Evolutionary conservation across 73 alveolate genomes (phyloP).

Genomic region (Paramecium pentaurelia): DNA sequence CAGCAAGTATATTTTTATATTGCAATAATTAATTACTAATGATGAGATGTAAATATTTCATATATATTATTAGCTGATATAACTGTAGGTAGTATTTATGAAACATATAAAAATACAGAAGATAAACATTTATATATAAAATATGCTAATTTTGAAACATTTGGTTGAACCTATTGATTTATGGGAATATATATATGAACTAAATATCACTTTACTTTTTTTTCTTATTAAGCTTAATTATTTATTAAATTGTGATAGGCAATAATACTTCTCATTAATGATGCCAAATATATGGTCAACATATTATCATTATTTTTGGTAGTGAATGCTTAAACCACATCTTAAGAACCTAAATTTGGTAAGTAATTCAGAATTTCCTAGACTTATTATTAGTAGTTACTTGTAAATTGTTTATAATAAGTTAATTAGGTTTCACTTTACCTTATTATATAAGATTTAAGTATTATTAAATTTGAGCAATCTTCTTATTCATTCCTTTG

Average conservation of each 20-base stretch:
- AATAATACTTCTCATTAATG: conserved; percentile 71
- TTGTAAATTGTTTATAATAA: conserved; percentile 56
- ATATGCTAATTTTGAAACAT: neutral
- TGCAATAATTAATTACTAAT: neutral
- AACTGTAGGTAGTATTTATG: neutral
- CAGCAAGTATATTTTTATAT: neutral
- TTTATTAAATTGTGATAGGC: conserved; percentile 79
- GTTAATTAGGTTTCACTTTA: conserved; percentile 51
- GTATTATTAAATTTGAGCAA: conserved; percentile 48
- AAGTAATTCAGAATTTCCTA: conserved; percentile 79
- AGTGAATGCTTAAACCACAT: conserved; percentile 66
- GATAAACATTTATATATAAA: neutral
- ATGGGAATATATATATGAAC: neutral
- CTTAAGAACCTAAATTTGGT: conserved; percentile 69
- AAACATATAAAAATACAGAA: neutral
- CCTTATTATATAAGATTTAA: conserved; percentile 2
- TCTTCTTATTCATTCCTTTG: conserved; percentile 53
- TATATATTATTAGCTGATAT: neutral
- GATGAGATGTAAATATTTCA: neutral
- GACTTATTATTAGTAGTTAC: conserved; percentile 64
- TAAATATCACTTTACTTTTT: neutral
- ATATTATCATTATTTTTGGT: conserved; percentile 78
- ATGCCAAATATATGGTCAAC: conserved; percentile 74
- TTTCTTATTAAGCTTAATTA: conserved; percentile 47
- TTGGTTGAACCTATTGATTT: neutral